Conservation (phyloP, 768 basidiomycete species). For the Amanita pallidorosea region DNA sequence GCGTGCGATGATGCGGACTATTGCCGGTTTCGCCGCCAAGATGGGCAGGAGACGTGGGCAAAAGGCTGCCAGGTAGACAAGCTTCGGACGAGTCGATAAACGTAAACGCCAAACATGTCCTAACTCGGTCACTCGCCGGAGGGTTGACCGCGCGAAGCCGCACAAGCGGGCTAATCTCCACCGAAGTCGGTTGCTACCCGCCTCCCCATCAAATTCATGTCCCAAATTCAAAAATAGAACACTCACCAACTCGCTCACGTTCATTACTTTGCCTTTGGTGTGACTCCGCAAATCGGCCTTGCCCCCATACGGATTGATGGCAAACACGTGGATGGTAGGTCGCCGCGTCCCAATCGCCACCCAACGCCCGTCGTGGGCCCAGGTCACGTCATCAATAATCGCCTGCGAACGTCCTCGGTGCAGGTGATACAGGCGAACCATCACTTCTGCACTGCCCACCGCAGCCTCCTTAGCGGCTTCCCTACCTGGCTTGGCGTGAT, state of each 20-base stretch:
- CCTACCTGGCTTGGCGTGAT: not conserved
- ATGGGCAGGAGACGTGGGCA: slow-evolving; percentile 10
- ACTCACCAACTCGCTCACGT: slow-evolving; percentile 38
- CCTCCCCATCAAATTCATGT: not conserved
- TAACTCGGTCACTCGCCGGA: slow-evolving; percentile 16
- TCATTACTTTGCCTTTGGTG: slow-evolving; percentile 44
- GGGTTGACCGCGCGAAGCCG: slow-evolving; percentile 32
- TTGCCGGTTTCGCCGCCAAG: slow-evolving; percentile 12
- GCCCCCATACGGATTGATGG: slow-evolving; percentile 70
- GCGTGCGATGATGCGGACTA: slow-evolving; percentile 18
- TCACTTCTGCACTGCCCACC: slow-evolving; percentile 10
- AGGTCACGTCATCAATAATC: slow-evolving; percentile 42
- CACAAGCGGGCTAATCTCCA: slow-evolving; percentile 44
- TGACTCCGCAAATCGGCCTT: slow-evolving; percentile 52
- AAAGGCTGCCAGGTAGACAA: slow-evolving; percentile 27
- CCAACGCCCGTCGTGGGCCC: slow-evolving; percentile 56
- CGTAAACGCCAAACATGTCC: slow-evolving; percentile 40
- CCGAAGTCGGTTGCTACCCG: slow-evolving; percentile 37
- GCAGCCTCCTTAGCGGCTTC: not conserved
- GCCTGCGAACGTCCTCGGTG: slow-evolving; percentile 64
- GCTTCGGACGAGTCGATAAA: slow-evolving; percentile 34
- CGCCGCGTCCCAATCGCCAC: slow-evolving; percentile 55
- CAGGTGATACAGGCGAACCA: slow-evolving; percentile 58
- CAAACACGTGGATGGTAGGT: slow-evolving; percentile 62
- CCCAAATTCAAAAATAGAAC: not conserved